Evolutionary conservation across 2,329 filamentous ascomycete genomes (phyloP).

Genomic region (Fusarium sp.): DNA sequence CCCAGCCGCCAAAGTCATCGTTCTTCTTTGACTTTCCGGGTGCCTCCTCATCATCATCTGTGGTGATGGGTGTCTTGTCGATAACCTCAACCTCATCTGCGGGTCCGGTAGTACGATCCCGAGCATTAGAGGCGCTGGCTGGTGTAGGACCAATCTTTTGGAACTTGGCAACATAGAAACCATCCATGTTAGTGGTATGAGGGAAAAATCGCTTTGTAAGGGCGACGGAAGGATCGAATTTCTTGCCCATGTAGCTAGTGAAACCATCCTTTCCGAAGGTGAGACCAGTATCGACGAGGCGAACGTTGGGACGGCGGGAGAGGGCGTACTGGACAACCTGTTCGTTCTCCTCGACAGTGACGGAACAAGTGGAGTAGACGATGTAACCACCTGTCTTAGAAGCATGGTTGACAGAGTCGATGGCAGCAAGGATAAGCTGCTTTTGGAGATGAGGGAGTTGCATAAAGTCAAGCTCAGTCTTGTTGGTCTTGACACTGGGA

Average conservation of each 20-base stretch:
- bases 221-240: slow-evolving; percentile 86
- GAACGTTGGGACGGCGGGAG: slow-evolving; percentile 90
- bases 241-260: slow-evolving; percentile 89
- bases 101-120: slow-evolving; percentile 50
- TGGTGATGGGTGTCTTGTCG: slow-evolving; percentile 76
- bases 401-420: slow-evolving; percentile 92
- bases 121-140: slow-evolving; percentile 56
- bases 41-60: slow-evolving; percentile 54
- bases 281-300: slow-evolving; percentile 90
- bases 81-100: slow-evolving; percentile 60
- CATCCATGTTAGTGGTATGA: slow-evolving; percentile 90
- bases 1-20: slow-evolving; percentile 77
- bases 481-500: slow-evolving; percentile 96
- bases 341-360: slow-evolving; percentile 92
- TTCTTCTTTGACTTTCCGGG: slow-evolving; percentile 55
- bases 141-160: slow-evolving; percentile 89
- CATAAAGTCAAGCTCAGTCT: slow-evolving; percentile 95
- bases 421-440: slow-evolving; percentile 90
- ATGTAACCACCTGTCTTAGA: slow-evolving; percentile 95
- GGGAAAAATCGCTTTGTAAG: slow-evolving; percentile 89
- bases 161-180: slow-evolving; percentile 98
- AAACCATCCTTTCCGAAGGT: slow-evolving; percentile 94
- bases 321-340: slow-evolving; percentile 94
- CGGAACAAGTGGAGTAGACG: slow-evolving; percentile 96
- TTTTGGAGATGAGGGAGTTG: slow-evolving; percentile 94